These are phyloP conservation scores for Didymella segeticola DNA, from an alignment of 2,329 filamentous ascomycete genomes.

Conservation along the genomic window DNA sequence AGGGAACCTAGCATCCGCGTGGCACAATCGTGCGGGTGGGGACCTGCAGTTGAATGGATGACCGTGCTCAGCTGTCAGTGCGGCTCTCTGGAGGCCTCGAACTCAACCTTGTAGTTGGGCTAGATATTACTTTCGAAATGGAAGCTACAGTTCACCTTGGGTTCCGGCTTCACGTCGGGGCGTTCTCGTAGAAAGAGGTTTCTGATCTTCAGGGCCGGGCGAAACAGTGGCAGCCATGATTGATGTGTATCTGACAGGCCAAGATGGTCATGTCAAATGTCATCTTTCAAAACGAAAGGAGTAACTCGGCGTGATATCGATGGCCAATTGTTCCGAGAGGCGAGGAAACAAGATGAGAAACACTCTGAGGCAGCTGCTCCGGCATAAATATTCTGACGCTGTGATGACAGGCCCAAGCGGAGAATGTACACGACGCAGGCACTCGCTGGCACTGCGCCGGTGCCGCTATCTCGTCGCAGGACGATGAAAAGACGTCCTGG, in stretches of 20 bases:
- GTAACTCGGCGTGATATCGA: neutral
- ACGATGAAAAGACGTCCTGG: neutral
- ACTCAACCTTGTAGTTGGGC: conserved; percentile 4
- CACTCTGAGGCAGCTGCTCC: conserved; percentile 7
- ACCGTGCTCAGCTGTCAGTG: conserved; percentile 11
- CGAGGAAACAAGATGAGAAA: conserved; percentile 14
- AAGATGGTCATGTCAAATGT: neutral
- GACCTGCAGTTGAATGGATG: neutral
- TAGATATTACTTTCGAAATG: neutral
- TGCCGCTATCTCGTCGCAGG: conserved; percentile 6
- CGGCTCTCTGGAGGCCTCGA: conserved; percentile 4
- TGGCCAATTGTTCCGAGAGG: conserved; percentile 2
- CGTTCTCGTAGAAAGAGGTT: neutral
- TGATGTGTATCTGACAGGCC: neutral
- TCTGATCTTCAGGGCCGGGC: neutral
- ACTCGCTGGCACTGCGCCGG: neutral
- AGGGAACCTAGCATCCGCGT: conserved; percentile 5
- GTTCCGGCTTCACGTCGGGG: neutral
- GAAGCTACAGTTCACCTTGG: neutral
- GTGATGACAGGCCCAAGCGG: neutral
- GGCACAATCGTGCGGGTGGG: conserved; percentile 1
- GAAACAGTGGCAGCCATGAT: neutral
- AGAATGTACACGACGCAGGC: neutral
- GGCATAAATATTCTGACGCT: conserved; percentile 11
- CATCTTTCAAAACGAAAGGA: neutral